These are phyloP conservation scores for Aspergillus steynii DNA, from an alignment of 495 filamentous ascomycete species.

Conservation along the genomic window DNA sequence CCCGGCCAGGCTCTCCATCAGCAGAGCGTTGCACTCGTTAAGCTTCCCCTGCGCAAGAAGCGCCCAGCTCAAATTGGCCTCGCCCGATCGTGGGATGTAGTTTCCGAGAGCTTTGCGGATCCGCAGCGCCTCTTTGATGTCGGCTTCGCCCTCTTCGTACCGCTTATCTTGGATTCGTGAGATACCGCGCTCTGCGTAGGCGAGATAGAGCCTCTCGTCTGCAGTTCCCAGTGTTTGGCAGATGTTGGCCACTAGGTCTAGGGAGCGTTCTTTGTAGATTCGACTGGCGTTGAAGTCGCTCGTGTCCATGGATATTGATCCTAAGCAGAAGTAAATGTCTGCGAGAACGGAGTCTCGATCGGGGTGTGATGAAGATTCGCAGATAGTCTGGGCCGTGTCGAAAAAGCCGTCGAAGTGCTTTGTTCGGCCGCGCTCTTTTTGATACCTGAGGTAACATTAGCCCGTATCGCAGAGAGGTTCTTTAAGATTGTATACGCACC, in stretches of 20 bases:
- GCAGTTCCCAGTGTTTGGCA: constrained; percentile 11
- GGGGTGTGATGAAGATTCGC: constrained; percentile 8
- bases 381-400: constrained; percentile 14
- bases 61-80: constrained; percentile 5
- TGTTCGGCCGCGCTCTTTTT: constrained; percentile 21
- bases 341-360: constrained; percentile 24
- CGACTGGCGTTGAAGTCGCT: constrained; percentile 14
- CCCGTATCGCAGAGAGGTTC: too few relatives aligned
- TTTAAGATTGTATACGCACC: constrained; percentile 15
- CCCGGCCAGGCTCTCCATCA: constrained; percentile 15
- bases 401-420: constrained; percentile 21
- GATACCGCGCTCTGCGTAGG: constrained; percentile 15
- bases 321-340: constrained; percentile 20
- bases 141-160: neutral
- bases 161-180: constrained; percentile 7
- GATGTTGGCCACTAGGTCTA: constrained; percentile 11
- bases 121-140: neutral
- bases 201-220: constrained; percentile 19
- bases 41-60: constrained; percentile 7
- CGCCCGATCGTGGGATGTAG: constrained; percentile 3
- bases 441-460: too few relatives aligned
- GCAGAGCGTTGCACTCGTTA: constrained; percentile 4
- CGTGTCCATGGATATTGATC: constrained; percentile 17
- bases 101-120: constrained; percentile 5
- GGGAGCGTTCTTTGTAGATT: constrained; percentile 16